phyloP scores from a whole-genome alignment of 331 rosid species.

The Acacia pycnantha region DNA sequence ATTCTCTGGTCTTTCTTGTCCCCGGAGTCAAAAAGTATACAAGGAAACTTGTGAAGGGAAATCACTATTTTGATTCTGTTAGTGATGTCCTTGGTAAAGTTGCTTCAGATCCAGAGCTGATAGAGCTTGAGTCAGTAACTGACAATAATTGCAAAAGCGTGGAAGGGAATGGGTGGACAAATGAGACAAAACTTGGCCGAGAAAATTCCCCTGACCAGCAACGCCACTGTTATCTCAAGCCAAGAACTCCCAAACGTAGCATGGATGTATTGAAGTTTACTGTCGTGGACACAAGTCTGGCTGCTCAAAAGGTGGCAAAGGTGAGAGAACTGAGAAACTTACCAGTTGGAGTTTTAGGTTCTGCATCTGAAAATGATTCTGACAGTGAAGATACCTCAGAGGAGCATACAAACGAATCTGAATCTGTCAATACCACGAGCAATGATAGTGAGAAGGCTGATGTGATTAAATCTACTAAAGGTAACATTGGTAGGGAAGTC shows the following conservation, averaged over 20 bases:
- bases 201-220: slow-evolving; percentile 57
- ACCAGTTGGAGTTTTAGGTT: slow-evolving; percentile 45
- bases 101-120: slow-evolving; percentile 82
- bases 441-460: slow-evolving; percentile 38
- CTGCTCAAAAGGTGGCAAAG: slow-evolving; percentile 39
- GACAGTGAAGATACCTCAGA: slow-evolving; percentile 48
- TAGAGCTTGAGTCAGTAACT: slow-evolving; percentile 58
- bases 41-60: slow-evolving; percentile 76
- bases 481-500: slow-evolving; percentile 27
- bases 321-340: slow-evolving; percentile 71
- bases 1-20: slow-evolving; percentile 75
- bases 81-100: slow-evolving; percentile 78
- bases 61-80: slow-evolving; percentile 77
- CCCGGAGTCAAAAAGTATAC: slow-evolving; percentile 85
- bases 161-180: slow-evolving; percentile 54
- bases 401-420: slow-evolving; percentile 47
- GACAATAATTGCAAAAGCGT: slow-evolving; percentile 39
- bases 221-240: slow-evolving; percentile 83
- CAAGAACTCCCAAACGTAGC: slow-evolving; percentile 51
- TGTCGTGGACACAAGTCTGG: slow-evolving; percentile 90
- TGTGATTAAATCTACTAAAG: slow-evolving; percentile 26
- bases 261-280: slow-evolving; percentile 63
- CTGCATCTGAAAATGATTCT: slow-evolving; percentile 40
- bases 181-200: slow-evolving; percentile 45
- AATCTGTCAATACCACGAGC: slow-evolving; percentile 40